These are phyloP conservation scores for Didymosphaeria variabile DNA, from an alignment of 2,329 filamentous ascomycete genomes.

Conservation along the genomic window DNA sequence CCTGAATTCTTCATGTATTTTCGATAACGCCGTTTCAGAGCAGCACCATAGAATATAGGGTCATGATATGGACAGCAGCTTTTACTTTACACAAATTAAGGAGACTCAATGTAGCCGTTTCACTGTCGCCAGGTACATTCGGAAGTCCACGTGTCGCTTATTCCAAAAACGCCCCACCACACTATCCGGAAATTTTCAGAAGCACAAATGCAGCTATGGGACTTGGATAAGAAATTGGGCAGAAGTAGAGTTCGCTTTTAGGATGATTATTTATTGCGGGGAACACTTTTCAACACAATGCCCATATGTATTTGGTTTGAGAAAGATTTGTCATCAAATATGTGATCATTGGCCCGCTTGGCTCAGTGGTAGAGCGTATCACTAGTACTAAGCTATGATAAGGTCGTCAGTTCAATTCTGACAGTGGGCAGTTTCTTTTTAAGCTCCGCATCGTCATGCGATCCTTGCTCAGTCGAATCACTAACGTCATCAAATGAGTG, in stretches of 20 bases:
- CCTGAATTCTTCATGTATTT: too few relatives aligned
- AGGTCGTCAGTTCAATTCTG: conserved; percentile 20
- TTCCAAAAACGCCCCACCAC: neutral
- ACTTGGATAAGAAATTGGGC: neutral
- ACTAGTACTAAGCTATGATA: conserved; percentile 18
- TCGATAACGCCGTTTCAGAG: too few relatives aligned
- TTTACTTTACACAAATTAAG: too few relatives aligned
- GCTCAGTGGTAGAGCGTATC: conserved; percentile 22
- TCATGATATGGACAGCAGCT: too few relatives aligned
- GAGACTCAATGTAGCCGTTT: too few relatives aligned
- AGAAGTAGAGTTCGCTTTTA: neutral
- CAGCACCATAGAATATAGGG: too few relatives aligned
- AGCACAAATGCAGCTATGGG: neutral
- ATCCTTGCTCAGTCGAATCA: too few relatives aligned
- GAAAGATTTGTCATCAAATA: neutral
- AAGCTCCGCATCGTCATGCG: too few relatives aligned
- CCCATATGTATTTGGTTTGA: neutral
- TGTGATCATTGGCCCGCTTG: conserved; percentile 11
- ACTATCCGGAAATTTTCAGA: neutral
- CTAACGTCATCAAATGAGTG: too few relatives aligned
- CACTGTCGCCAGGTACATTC: neutral
- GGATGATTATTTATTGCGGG: neutral
- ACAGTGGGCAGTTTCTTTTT: conserved; percentile 13
- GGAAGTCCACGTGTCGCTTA: neutral
- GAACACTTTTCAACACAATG: neutral